Evolutionary conservation across 805 yeast species (phyloP), one percentile per base, ranked within the genome.

Genomic region (Cephaloascus fragrans): DNA sequence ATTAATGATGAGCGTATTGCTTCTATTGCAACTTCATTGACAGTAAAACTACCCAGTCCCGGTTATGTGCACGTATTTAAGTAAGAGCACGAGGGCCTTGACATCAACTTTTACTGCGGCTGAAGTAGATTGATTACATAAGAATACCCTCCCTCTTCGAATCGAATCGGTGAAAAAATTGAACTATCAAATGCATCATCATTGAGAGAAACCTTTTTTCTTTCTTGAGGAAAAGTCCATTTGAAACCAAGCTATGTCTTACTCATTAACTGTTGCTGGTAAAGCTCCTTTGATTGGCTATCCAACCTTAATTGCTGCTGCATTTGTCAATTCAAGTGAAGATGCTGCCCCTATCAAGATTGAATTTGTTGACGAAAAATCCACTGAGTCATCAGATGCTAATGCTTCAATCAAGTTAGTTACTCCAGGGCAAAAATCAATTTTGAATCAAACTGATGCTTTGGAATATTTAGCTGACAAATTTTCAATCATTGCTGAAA

Each of bases 251-350:
- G 18, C 18, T 32, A 67, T 62, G 73, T 61, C 75, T 54, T 63
- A 67, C 39, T 53, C 61, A 23, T 67, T 89, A 44, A 71, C 79
- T 41, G 62, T 89, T 47, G 95, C 95, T 42, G 87, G 85, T 40
- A 89, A 87, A 68, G 94, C 96, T 4, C 85, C 85, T 16, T 70
- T 74, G 37, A 81, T 85, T 41, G 93, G 90, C 20, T 90, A 86
- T 57, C 74, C 85, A 4, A 77, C 79, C 15, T 62, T 88, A 44
- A 77, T 85, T 49, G 94, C 94, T 34, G 84, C 88, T 34, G 79
- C 82, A 18, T 71, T 83, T 37, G 77, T 82, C 51, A 84, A 85
- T 62, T 59, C 67, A 23, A 56, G 62, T 44, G 48, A 39, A 38
- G 64, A 64, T 3, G 70, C 67, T 4, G 69, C 63, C 32, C 58